Evolutionary conservation across 495 filamentous ascomycete species (phyloP), one percentile per base, ranked within the genome.

Genomic region (Penicillium mononematosum): DNA sequence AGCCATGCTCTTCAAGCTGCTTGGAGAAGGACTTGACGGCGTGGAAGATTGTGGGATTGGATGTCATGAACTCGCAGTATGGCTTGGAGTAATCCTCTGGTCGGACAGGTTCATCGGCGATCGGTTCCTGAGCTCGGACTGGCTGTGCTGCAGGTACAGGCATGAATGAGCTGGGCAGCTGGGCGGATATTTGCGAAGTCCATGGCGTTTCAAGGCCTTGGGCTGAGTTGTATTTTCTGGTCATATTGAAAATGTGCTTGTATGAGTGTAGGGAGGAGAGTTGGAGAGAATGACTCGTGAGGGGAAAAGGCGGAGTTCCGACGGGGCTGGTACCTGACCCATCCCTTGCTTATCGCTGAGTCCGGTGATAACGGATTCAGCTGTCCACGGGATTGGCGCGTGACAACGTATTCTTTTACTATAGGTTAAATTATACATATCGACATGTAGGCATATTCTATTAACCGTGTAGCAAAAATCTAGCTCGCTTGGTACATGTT

Each of bases 11-110:
- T 58, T 83, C 75, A 47, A 96, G 83, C 58, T 89, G 81, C 61
- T 83, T 78, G 58, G 85, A 83, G 66, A 95, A 89, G 59, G 87
- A 81, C 55, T 81, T 79, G 27, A 96, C 89, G 11, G 89, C 84
- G 64, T 98, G 94, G 69, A 93, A 98, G 43, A 96, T 85, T 8
- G 94, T 98, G 0, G 94, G 93, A 68, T 96, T 96, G 27, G 86
- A 75, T 58, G 86, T 88, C 77, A 97, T 85, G 68, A 96, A 98
- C 25, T 90, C 83, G 66, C 86, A 83, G 76, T 95, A 98, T 0
- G 92, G 90, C 68, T 91, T 80, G 4, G 89, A 85, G 70, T 92
- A 96, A 44, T 79, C 82, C 60, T 84, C 82, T 7, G 77, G 75
- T 11, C 64, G 60, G 24, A 78, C 47, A 29, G 68, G 53, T 14